Evolutionary conservation across 1,284 basidiomycete species (phyloP).

Genomic region (Trichosporon sp.): DNA sequence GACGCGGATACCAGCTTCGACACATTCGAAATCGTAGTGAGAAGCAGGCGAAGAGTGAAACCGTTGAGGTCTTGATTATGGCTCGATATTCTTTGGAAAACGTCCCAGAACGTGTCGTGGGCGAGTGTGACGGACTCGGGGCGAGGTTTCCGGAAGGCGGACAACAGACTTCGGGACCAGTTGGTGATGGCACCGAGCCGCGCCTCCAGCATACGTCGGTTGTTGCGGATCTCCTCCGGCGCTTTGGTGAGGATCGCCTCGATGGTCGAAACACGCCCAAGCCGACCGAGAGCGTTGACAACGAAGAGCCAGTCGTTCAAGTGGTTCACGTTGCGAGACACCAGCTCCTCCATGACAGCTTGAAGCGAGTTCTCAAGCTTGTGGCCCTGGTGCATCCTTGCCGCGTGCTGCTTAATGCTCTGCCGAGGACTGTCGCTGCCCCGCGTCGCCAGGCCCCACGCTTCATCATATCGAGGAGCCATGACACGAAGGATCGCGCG

Average conservation of each 20-base stretch:
- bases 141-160: neutral
- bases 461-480: conserved; percentile 15
- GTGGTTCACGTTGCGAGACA: conserved; percentile 3
- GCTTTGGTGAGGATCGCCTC: conserved; percentile 11
- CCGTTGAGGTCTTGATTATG: neutral
- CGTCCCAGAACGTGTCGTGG: conserved; percentile 16
- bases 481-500: conserved; percentile 12
- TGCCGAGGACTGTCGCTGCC: neutral
- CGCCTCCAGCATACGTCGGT: conserved; percentile 3
- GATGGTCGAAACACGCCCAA: conserved; percentile 9
- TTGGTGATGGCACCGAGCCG: conserved; percentile 17
- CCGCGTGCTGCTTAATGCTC: neutral
- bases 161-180: conserved; percentile 10
- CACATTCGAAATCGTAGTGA: conserved; percentile 7
- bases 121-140: conserved; percentile 7
- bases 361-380: conserved; percentile 13
- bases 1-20: neutral
- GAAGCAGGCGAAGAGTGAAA: conserved; percentile 15
- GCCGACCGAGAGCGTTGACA: conserved; percentile 7
- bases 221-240: conserved; percentile 6
- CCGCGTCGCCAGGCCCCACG: neutral
- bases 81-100: conserved; percentile 13
- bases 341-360: conserved; percentile 13
- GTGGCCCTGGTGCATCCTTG: neutral
- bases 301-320: conserved; percentile 18